Base-by-base conservation (phyloP, 2,329 filamentous ascomycete genomes). In the Cladosporium cucumerinum region DNA sequence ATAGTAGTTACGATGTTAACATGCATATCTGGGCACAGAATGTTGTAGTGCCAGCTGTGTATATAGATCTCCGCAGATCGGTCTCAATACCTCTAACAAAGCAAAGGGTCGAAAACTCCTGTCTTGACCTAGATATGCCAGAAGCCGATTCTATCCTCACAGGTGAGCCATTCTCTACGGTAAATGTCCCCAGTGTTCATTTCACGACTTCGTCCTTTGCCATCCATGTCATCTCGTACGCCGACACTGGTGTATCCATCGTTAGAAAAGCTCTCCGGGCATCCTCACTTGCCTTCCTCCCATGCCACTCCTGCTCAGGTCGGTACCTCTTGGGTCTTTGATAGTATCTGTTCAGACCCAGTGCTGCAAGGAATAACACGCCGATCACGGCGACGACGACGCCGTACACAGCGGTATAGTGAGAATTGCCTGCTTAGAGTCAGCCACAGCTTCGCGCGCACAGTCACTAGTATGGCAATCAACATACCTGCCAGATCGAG, bases 401-500 rank as follows among this genome's bases (percentile, higher is more conserved):
- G 12, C 52, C 61, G 6, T 64, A 64, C 5, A 46, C 23, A 11
- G 52, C 23, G 21, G 39, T 58, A 16, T 62, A 55, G 26, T 55
- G 60, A 1, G 49, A 28, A 12, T 62, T 46, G 36, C 60, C 60
- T 62, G 23, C 12, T 18, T 11, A 28, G 16, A 23, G 48, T 55
- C 34, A 43, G 48, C 11, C 18, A n/a, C 32, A 34, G 54, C n/a
- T 14, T 32, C 54, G 7, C n/a, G 14, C n/a, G n/a, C n/a, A n/a
- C n/a, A n/a, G n/a, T n/a, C n/a, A n/a, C n/a, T n/a, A n/a, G n/a
- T n/a, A n/a, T n/a, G n/a, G n/a, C n/a, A n/a, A 23, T 16, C 16
- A 12, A 64, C 62, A 83, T 82, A 21, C 82, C 76, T 3, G 86
- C 85, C 60, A 88, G 82, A 0, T 81, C 78, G 71, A 88, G 87